A percentile compares a stretch with the other conserved stretches of the same genome.
phyloP scores from a whole-genome alignment of 345 rosid species.

The Salix viminalis region DNA sequence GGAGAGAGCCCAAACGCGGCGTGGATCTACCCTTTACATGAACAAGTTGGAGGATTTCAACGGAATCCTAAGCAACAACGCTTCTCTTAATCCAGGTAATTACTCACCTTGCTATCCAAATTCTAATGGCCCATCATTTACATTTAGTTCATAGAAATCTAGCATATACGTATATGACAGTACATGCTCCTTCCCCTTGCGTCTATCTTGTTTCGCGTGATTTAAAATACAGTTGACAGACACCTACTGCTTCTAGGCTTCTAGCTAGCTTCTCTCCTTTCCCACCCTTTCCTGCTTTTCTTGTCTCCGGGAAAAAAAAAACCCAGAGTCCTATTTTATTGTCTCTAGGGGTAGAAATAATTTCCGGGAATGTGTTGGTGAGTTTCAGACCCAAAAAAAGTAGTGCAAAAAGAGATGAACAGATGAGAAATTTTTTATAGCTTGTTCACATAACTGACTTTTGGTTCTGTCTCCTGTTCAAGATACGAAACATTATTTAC shows the following conservation, averaged over 20 bases:
- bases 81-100: conserved; percentile 79
- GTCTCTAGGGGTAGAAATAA: too few relatives aligned
- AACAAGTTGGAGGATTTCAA: conserved; percentile 56
- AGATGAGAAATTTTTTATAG: background rate
- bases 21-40: conserved; percentile 83
- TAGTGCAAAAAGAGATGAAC: background rate
- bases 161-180: background rate
- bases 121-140: background rate
- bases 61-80: conserved; percentile 78
- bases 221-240: background rate
- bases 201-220: background rate
- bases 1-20: conserved; percentile 64
- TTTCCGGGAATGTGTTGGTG: too few relatives aligned
- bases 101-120: background rate
- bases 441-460: background rate
- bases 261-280: too few relatives aligned
- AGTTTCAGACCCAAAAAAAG: too few relatives aligned
- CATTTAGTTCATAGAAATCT: background rate
- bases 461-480: background rate
- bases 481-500: background rate
- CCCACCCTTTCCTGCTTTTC: background rate
- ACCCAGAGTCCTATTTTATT: too few relatives aligned
- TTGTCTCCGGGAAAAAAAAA: background rate
- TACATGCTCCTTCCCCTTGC: background rate
- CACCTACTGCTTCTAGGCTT: background rate